phyloP scores from a whole-genome alignment of 2,329 filamentous ascomycete genomes.

The Thielaviopsis cerberus region DNA sequence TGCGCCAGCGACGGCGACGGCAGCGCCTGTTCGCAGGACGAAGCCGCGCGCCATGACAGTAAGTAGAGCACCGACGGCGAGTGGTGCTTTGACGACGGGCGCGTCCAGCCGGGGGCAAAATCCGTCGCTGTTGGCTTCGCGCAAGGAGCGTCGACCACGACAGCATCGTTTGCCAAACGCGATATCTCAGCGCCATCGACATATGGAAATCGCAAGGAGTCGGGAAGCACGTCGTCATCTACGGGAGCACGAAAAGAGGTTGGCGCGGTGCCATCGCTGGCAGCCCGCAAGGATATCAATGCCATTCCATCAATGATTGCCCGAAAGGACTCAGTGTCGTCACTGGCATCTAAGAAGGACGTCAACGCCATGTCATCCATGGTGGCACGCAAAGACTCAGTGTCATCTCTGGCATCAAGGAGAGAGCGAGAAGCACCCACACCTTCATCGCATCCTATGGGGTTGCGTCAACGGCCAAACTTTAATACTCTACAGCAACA shows the following conservation, averaged over 20 bases:
- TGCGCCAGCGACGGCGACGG: too few species aligned
- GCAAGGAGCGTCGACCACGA: neutral
- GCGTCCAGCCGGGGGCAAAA: neutral
- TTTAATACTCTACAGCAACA: conserved; percentile 49
- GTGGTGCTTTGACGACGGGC: neutral
- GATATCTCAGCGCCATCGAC: neutral
- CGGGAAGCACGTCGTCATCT: neutral
- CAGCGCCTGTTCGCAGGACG: neutral
- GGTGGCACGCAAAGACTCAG: conserved; percentile 3
- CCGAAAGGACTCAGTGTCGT: neutral
- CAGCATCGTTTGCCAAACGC: neutral
- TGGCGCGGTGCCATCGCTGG: neutral
- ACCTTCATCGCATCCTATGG: neutral
- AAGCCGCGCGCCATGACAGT: conserved; percentile 16
- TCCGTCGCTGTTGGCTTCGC: neutral
- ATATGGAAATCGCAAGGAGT: neutral
- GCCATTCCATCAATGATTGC: neutral
- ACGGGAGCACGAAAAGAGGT: neutral
- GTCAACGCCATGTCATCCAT: neutral
- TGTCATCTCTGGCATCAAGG: conserved; percentile 9
- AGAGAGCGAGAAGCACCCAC: neutral
- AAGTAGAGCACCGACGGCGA: neutral
- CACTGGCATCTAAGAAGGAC: neutral
- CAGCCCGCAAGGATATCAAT: neutral
- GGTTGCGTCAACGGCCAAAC: conserved; percentile 28